These are phyloP conservation scores for Ilyonectria sp. DNA, from an alignment of 2,329 filamentous ascomycete genomes.

Conservation along the genomic window DNA sequence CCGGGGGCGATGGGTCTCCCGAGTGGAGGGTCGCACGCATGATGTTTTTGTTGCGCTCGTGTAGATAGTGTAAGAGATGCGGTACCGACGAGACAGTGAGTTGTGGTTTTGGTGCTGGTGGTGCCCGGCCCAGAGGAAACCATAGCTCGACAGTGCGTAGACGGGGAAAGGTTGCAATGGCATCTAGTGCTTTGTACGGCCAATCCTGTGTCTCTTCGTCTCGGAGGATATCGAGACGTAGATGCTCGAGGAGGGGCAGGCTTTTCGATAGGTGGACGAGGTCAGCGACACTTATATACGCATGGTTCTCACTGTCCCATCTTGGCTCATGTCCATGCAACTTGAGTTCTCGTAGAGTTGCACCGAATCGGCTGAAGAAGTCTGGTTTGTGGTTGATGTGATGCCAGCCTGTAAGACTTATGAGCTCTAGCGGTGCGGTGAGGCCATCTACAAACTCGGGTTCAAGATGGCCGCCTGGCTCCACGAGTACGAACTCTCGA, in stretches of 20 bases:
- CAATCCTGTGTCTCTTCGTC: conserved; percentile 5
- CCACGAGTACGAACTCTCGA: conserved; percentile 18
- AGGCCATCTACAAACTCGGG: background rate
- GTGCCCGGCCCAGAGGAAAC: background rate
- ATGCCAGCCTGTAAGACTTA: conserved; percentile 15
- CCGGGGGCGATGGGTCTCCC: background rate
- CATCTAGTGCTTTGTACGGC: conserved; percentile 13
- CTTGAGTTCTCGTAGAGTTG: conserved; percentile 18
- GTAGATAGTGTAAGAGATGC: conserved; percentile 21
- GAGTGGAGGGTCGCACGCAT: conserved; percentile 19
- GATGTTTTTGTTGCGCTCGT: conserved; percentile 16
- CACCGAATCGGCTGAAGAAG: conserved; percentile 1
- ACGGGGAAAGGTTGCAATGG: conserved; percentile 24
- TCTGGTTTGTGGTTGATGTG: background rate
- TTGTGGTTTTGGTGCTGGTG: conserved; percentile 7
- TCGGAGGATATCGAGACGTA: conserved; percentile 18
- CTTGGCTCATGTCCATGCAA: conserved; percentile 15
- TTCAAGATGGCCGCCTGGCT: background rate
- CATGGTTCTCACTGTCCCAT: background rate
- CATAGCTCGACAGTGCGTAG: conserved; percentile 27
- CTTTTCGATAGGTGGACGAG: conserved; percentile 19
- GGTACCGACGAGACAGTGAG: conserved; percentile 18
- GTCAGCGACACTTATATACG: background rate
- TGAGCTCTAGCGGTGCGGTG: conserved; percentile 21
- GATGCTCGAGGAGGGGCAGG: conserved; percentile 21